Conservation (phyloP, 2,329 filamentous ascomycete species). For the Colletotrichum karsti region DNA sequence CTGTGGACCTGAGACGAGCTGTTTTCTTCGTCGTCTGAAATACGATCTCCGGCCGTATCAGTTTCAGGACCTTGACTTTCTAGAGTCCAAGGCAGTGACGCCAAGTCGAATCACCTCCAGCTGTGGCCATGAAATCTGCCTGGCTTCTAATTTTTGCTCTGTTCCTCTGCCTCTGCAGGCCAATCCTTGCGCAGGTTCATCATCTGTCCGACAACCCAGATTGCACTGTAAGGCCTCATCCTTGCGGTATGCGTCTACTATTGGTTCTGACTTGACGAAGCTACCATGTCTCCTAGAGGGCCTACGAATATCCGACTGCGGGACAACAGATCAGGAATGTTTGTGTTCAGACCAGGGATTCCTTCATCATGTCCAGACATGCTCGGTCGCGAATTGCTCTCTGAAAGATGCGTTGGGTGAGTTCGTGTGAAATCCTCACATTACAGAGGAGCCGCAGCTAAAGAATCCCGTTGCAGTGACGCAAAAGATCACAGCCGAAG, state of each 20-base stretch:
- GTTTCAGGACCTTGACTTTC: too few species aligned
- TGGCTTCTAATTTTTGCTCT: neutral
- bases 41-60: too few species aligned
- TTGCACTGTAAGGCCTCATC: neutral
- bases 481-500: neutral
- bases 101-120: too few species aligned
- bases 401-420: neutral
- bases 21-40: too few species aligned
- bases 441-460: too few species aligned
- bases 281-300: neutral
- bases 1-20: too few species aligned
- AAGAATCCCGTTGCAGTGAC: too few species aligned
- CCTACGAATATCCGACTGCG: neutral
- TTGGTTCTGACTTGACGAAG: neutral
- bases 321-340: neutral
- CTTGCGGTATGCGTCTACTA: neutral
- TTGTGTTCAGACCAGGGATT: neutral
- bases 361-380: neutral
- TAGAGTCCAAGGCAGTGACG: too few species aligned
- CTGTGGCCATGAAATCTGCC: neutral
- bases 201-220: neutral
- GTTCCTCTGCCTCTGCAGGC: neutral
- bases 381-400: neutral
- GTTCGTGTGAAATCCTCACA: too few species aligned
- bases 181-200: neutral